Conservation (phyloP, 352 stramenopile species). For the Pythium coloratum region DNA sequence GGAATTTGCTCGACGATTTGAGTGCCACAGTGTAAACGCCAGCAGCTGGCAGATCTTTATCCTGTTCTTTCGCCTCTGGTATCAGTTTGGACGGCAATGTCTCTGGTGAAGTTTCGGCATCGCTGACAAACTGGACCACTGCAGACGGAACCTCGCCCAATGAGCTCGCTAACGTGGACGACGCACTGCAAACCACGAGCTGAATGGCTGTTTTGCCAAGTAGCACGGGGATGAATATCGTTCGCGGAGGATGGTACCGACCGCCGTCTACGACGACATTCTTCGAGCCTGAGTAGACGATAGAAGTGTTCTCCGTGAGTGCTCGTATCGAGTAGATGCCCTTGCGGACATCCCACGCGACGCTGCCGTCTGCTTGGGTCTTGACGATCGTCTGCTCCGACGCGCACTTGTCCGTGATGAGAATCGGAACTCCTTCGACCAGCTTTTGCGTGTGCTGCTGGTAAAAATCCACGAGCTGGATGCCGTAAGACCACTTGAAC, state of each 20-base stretch:
- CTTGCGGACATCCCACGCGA: constrained; percentile 56
- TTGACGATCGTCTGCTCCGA: constrained; percentile 42
- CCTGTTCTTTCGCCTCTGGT: neutral
- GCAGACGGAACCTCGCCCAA: neutral
- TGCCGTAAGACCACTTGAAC: constrained; percentile 58
- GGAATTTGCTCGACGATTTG: constrained; percentile 31
- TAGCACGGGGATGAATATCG: constrained; percentile 56
- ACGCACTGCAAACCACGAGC: neutral
- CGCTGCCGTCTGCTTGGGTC: constrained; percentile 43
- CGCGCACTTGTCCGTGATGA: constrained; percentile 60
- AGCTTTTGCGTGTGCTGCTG: constrained; percentile 41
- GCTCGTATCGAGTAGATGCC: constrained; percentile 61
- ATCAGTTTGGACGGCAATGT: neutral
- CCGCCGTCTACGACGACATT: constrained; percentile 66
- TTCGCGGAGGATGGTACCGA: constrained; percentile 47
- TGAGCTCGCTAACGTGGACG: neutral
- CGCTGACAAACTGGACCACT: neutral
- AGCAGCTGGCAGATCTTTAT: neutral
- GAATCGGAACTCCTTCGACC: constrained; percentile 46
- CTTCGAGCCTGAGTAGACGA: constrained; percentile 70
- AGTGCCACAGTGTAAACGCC: constrained; percentile 16
- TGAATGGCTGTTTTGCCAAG: constrained; percentile 54
- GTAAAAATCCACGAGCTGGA: constrained; percentile 76
- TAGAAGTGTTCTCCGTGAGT: constrained; percentile 48
- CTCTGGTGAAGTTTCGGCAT: neutral